These are phyloP conservation scores for Xylariales sp. DNA, from an alignment of 2,329 filamentous ascomycete genomes.

Conservation along the genomic window DNA sequence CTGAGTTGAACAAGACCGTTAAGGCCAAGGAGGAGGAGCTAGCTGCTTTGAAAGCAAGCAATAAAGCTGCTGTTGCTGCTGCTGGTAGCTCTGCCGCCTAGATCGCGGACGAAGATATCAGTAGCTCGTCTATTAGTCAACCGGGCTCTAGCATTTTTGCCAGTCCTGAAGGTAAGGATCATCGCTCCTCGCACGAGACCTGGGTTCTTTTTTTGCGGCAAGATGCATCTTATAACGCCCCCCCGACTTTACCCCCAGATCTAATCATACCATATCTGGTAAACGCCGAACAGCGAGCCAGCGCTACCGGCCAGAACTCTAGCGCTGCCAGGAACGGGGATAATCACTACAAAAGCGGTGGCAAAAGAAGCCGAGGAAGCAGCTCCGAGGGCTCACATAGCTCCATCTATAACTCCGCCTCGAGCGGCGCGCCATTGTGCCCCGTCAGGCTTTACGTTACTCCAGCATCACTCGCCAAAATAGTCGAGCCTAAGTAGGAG, in stretches of 20 bases:
- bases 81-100: slow-evolving; percentile 39
- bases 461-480: slow-evolving; percentile 10
- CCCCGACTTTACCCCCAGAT: not conserved
- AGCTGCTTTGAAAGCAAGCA: slow-evolving; percentile 68
- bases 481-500: not conserved
- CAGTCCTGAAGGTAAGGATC: not conserved
- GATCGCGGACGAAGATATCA: slow-evolving; percentile 27
- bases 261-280: not conserved
- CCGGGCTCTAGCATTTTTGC: not conserved
- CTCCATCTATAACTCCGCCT: not conserved
- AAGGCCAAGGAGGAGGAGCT: slow-evolving; percentile 73
- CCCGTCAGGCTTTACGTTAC: slow-evolving; percentile 1
- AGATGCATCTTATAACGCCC: no score
- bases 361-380: not conserved
- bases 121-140: slow-evolving; percentile 1
- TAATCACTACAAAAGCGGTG: not conserved
- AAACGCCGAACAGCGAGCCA: not conserved
- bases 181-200: not conserved
- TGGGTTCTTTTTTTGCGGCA: no score
- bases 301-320: not conserved
- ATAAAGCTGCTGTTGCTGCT: slow-evolving; percentile 55
- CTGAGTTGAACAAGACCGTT: slow-evolving; percentile 69
- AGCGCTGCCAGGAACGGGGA: not conserved
- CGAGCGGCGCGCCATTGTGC: not conserved
- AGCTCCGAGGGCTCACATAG: not conserved